Base-by-base conservation (phyloP, 768 basidiomycete species). In the Stropharia rugosoannulata region DNA sequence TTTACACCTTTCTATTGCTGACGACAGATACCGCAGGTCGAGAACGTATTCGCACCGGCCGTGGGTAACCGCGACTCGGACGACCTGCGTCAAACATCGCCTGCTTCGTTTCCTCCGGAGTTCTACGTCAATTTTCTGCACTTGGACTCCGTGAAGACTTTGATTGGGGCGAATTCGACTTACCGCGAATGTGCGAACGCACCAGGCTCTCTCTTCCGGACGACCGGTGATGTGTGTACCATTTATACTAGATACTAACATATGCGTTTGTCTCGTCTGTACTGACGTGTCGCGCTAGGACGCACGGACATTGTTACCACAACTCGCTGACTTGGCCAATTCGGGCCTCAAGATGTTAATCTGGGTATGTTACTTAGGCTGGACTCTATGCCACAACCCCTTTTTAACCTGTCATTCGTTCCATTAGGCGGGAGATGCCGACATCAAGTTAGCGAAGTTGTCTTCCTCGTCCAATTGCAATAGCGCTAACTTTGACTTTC, bases 71-170 rank as follows among this genome's bases (percentile, higher is more conserved):
- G 75, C 10, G 84, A 88, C 57, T 59, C 74, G 0, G 67, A 86
- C 55, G 86, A 88, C 61, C 68, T 88, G 41, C 72, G 83, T 18
- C 85, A 86, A 66, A 83, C 78, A 39, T 69, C 76, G 1, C 74
- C 80, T 0, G 74, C 78, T 1, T 52, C 69, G 6, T 86, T 86
- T 67, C 85, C 86, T 5, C 80, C 84, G 0, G 76, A 82, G 43
- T 83, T 75, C 56, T 86, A 85, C 54, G 57, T 81, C 41, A 68
- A 70, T 10, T 84, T 80, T 58, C 68, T 86, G 16, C 60, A 54
- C 0, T 63, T 66, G n/a, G 38, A 73, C 0, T 58, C 65, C 3
- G 71, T 82, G 12, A 59, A 71, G 64, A 64, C 61, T 16, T 65
- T 62, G 51, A 87, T 87, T 40, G 86, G 86, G 5, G 85, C 85